Evolutionary conservation across 306 rosid species (phyloP), one percentile per base, ranked within the genome.

Genomic region (Cucurbita pepo): DNA sequence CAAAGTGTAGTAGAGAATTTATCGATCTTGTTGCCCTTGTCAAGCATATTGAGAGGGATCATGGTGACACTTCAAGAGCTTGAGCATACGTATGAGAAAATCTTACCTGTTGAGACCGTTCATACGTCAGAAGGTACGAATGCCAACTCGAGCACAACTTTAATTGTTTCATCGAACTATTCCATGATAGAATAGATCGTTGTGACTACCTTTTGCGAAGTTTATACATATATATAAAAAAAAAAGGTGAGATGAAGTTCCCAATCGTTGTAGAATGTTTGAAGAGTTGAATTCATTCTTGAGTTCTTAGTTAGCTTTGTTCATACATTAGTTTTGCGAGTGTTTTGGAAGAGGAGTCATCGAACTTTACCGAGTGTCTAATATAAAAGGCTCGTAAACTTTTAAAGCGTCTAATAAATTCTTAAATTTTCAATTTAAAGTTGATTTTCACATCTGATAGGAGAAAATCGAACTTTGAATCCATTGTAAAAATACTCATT

Each of bases 1-100:
- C 96, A 0, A 92, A 87, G 85, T 90, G 96, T 78, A 87, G 91
- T 69, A 82, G 63, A 75, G 90, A 96, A 22, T 90, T 92, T 84
- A 64, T 80, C 7, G 96, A 88, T 67, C 90, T 95, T 0, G 91
- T 79, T 22, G 78, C 86, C 14, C 91, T 92, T 40, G 92, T 86
- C 71, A 82, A 86, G 78, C 96, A 92, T 57, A 92, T 92, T 56
- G 96, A 92, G 86, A 90, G 76, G 77, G 96, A 84, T 18, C 97
- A 92, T 45, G 95, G 91, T 7, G 92, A 96, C 48, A 54, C 83
- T 61, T 88, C 92, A 59, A 74, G 76, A 63, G 80, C 78, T 4
- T 85, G 73, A 67, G 21, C 41, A 14, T 25, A 14, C 21, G 3
- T 45, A 47, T 25, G 53, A 64, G n/a, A 2, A 30, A 30, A 30